These are phyloP conservation scores for Sanguinoderma infundibulare DNA, from an alignment of 1,284 basidiomycete species.

Conservation along the genomic window DNA sequence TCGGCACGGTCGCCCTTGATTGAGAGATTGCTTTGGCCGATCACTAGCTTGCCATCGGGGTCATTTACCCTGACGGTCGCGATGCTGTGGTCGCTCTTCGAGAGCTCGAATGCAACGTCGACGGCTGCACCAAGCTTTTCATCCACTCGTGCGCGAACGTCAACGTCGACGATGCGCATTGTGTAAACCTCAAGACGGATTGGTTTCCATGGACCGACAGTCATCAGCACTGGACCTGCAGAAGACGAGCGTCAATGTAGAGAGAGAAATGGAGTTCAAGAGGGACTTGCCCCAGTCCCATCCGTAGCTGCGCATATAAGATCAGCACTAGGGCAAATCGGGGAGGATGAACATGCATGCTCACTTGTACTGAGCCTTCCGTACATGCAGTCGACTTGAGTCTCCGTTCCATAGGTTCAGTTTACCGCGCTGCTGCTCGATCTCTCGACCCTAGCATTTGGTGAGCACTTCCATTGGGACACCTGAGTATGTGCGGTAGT, in stretches of 20 bases:
- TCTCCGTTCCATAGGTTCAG: slow-evolving; percentile 85
- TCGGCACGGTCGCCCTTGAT: slow-evolving; percentile 43
- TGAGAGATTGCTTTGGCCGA: slow-evolving; percentile 41
- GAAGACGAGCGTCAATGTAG: slow-evolving; percentile 5
- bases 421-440: slow-evolving; percentile 67
- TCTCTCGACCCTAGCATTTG: slow-evolving; percentile 57
- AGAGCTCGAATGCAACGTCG: slow-evolving; percentile 49
- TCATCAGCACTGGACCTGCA: slow-evolving; percentile 75
- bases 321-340: neutral
- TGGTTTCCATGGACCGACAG: slow-evolving; percentile 81
- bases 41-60: slow-evolving; percentile 48
- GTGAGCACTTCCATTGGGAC: neutral
- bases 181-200: slow-evolving; percentile 72
- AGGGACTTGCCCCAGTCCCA: slow-evolving; percentile 80
- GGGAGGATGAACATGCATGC: neutral
- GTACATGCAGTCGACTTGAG: slow-evolving; percentile 82
- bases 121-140: slow-evolving; percentile 55
- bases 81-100: slow-evolving; percentile 39
- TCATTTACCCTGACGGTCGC: slow-evolving; percentile 54
- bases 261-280: neutral
- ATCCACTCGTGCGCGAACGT: slow-evolving; percentile 58
- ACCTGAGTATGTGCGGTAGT: slow-evolving; percentile 17
- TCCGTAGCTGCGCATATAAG: slow-evolving; percentile 57
- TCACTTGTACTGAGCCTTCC: slow-evolving; percentile 90
- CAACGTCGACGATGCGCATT: slow-evolving; percentile 66